Conservation (phyloP, 75 land plant species). For the Cryptomeria japonica region DNA sequence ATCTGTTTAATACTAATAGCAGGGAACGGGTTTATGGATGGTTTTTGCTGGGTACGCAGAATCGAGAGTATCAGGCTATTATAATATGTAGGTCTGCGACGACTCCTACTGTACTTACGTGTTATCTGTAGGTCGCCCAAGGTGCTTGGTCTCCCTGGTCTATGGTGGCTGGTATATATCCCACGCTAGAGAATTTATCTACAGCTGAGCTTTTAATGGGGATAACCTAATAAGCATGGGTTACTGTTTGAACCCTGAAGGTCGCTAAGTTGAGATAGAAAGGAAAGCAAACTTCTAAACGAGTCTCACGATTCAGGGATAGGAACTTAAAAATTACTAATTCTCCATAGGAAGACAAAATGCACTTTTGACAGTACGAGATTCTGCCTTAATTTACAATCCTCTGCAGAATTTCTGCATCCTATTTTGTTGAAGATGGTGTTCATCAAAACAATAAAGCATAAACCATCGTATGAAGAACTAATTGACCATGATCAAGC, state of each 20-base stretch:
- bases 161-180: not conserved
- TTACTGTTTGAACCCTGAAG: not conserved
- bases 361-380: not conserved
- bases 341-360: not conserved
- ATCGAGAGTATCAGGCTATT: not conserved
- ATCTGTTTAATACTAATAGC: not conserved
- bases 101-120: not conserved
- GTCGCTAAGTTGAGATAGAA: not conserved
- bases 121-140: not conserved
- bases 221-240: not conserved
- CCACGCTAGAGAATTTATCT: not conserved
- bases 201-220: not conserved
- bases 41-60: too few relatives aligned
- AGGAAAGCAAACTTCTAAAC: not conserved
- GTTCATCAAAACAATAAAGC: not conserved
- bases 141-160: not conserved
- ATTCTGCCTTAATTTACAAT: not conserved
- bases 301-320: not conserved
- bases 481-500: not conserved
- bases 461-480: not conserved
- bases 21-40: not conserved
- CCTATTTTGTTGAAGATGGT: not conserved
- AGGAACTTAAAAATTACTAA: not conserved
- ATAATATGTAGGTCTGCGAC: not conserved
- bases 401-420: not conserved